These are phyloP conservation scores for Colletotrichum coccodes DNA, from an alignment of 2,329 filamentous ascomycete genomes.

Conservation along the genomic window DNA sequence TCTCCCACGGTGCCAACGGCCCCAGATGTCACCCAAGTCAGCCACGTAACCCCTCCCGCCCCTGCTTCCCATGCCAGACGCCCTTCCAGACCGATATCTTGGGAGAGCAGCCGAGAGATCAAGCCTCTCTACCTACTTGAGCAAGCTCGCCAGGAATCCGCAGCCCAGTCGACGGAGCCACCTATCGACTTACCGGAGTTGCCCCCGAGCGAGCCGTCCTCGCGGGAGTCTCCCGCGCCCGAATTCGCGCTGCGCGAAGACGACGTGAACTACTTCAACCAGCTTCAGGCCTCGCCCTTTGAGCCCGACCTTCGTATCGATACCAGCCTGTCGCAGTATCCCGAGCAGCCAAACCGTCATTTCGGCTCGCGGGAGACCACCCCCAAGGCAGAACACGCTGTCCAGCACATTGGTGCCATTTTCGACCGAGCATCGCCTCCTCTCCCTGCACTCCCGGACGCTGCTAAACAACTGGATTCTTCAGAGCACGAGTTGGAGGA, in stretches of 20 bases:
- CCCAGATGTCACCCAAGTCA: conserved; percentile 41
- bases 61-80: conserved; percentile 42
- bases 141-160: conserved; percentile 55
- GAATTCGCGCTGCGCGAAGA: conserved; percentile 41
- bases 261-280: conserved; percentile 37
- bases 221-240: conserved; percentile 46
- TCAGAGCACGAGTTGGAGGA: not conserved
- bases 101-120: conserved; percentile 75
- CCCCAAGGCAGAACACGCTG: conserved; percentile 65
- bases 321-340: conserved; percentile 46
- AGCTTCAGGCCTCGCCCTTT: conserved; percentile 32
- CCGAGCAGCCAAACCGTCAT: conserved; percentile 49
- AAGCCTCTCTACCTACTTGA: conserved; percentile 87
- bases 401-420: conserved; percentile 12
- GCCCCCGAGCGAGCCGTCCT: conserved; percentile 53
- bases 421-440: conserved; percentile 17
- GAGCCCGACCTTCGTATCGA: conserved; percentile 50
- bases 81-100: conserved; percentile 64
- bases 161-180: conserved; percentile 37
- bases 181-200: conserved; percentile 60
- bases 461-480: not conserved
- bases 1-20: conserved; percentile 44
- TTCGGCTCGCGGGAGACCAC: conserved; percentile 74
- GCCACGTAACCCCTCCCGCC: not conserved
- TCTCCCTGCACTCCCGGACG: not conserved